Base-by-base conservation (phyloP, 495 filamentous ascomycete genomes). In the Penicillium antarcticum region DNA sequence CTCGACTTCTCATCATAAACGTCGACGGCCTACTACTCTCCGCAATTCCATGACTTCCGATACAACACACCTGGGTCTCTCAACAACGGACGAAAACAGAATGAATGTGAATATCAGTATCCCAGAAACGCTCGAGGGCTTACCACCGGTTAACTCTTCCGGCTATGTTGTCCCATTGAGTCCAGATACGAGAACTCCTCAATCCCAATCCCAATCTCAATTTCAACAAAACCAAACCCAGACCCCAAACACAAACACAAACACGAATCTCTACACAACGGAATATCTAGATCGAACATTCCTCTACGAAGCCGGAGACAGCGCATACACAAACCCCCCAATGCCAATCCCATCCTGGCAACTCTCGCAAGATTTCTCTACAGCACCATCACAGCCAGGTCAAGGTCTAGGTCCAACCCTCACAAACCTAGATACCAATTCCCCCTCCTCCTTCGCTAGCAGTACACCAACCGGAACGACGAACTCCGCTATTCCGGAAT, bases 111-210 rank as follows among this genome's bases (percentile, higher is more conserved):
- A 65, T 40, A 21, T 59, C 31, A 35, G 66, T 40, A 68, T 71
- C 42, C 68, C 71, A 5, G 58, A 72, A 42, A 23, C 48, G 29
- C 52, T 73, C 7, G 70, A 70, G 38, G 71, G 70, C 13, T 48
- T 74, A 0, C 70, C 70, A 5, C 67, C 58, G 0, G 53, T 74
- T 55, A 71, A 74, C 49, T 74, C 68, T 7, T 60, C 56, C 1
- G 71, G 71, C 29, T 74, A 74, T 48, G 63, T 74, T 38, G 65
- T 74, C 9, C 68, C 65, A 7, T 49, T 70, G n/a, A 66, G 66
- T 48, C 63, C 54, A 38, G 36, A 49, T 45, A 17, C 21, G 13
- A 35, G 17, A 31, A 33, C 13, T 23, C 45, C 13, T 31, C 45
- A 31, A 49, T 39, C 12, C 21, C 8, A 45, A 35, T 29, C 32